Conservation (phyloP, 352 stramenopile species). For the Pythium vanterpoolii region DNA sequence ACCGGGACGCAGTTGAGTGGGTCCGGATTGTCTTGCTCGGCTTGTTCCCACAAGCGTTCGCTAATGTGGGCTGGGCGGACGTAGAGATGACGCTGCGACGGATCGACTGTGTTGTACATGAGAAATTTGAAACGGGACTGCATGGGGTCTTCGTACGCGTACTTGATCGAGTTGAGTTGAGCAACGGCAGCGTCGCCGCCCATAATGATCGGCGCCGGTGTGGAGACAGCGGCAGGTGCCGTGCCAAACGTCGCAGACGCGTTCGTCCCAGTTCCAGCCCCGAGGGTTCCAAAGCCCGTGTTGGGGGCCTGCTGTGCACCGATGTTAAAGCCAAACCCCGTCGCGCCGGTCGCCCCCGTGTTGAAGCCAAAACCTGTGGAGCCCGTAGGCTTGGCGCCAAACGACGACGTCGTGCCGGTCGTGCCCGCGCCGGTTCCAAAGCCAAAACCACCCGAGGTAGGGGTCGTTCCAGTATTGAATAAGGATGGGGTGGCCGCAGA, state of each 20-base stretch:
- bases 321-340: conserved; percentile 26
- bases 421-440: conserved; percentile 16
- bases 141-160: conserved; percentile 75
- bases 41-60: conserved; percentile 82
- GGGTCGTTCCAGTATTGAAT: not conserved
- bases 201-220: conserved; percentile 67
- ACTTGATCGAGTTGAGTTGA: conserved; percentile 80
- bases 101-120: conserved; percentile 88
- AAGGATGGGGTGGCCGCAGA: conserved; percentile 1
- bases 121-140: conserved; percentile 89
- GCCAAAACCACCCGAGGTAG: conserved; percentile 12
- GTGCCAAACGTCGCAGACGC: conserved; percentile 30
- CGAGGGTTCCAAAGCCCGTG: conserved; percentile 31
- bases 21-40: conserved; percentile 84
- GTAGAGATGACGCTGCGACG: conserved; percentile 78
- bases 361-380: conserved; percentile 19
- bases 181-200: conserved; percentile 71
- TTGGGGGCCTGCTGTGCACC: not conserved
- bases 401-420: conserved; percentile 11
- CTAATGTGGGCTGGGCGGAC: conserved; percentile 76
- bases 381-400: conserved; percentile 5
- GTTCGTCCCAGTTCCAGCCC: conserved; percentile 2
- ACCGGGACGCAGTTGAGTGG: conserved; percentile 74
- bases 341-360: conserved; percentile 6
- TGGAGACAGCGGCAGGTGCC: conserved; percentile 33